Evolutionary conservation across 2,329 filamentous ascomycete species (phyloP).

Genomic region (Fusarium tjaetaba): DNA sequence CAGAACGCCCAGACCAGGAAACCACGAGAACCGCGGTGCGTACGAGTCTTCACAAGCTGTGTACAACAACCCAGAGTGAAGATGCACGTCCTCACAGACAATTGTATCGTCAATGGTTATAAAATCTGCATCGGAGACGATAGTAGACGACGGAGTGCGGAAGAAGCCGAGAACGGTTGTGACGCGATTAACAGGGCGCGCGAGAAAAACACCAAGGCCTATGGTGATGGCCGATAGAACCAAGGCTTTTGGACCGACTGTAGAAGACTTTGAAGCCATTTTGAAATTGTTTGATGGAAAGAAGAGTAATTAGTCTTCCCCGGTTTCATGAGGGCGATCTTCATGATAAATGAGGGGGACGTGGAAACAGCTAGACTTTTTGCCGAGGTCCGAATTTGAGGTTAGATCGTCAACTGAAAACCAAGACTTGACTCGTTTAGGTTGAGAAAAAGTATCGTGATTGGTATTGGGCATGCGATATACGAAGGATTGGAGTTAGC

Average conservation of each 20-base stretch:
- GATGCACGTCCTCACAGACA: conserved; percentile 69
- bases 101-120: conserved; percentile 60
- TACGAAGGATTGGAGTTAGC: background rate
- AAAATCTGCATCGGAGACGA: conserved; percentile 41
- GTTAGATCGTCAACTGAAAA: background rate
- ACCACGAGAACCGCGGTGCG: conserved; percentile 59
- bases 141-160: conserved; percentile 36
- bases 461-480: background rate
- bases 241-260: background rate
- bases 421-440: background rate
- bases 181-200: background rate
- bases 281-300: background rate
- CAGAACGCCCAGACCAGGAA: conserved; percentile 58
- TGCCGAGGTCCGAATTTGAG: background rate
- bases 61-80: conserved; percentile 63
- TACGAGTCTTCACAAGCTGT: conserved; percentile 63
- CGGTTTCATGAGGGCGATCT: background rate
- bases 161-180: conserved; percentile 43
- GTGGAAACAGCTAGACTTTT: background rate
- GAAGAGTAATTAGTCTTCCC: background rate
- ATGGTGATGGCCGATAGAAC: background rate
- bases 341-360: conserved; percentile 5
- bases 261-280: background rate
- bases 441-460: background rate
- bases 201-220: background rate